These are phyloP conservation scores for Hirsutella thompsonii DNA, from an alignment of 2,329 filamentous ascomycete species.

Conservation along the genomic window DNA sequence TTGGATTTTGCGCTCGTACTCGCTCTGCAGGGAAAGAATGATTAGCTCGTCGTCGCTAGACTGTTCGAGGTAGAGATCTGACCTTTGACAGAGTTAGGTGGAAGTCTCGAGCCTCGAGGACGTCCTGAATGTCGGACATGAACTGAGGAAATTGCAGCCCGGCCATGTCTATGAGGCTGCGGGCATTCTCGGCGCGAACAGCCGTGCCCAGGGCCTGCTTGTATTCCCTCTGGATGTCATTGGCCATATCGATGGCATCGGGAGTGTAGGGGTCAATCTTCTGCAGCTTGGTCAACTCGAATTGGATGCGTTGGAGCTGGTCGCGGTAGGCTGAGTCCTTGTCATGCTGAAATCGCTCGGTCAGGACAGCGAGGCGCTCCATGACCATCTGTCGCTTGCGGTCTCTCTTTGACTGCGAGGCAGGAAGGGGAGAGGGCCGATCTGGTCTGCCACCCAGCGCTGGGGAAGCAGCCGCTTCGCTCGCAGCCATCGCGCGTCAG, in stretches of 20 bases:
- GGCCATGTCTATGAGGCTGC: conserved; percentile 57
- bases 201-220: conserved; percentile 29
- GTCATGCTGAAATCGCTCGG: conserved; percentile 66
- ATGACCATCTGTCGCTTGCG: conserved; percentile 74
- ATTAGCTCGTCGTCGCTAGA: no score
- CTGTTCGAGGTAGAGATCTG: no score
- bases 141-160: conserved; percentile 80
- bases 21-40: conserved; percentile 29
- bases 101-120: conserved; percentile 77
- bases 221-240: conserved; percentile 45
- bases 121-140: conserved; percentile 73
- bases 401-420: conserved; percentile 68
- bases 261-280: conserved; percentile 70
- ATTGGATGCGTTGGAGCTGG: conserved; percentile 82
- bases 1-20: conserved; percentile 48
- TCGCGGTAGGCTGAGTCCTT: conserved; percentile 76
- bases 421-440: conserved; percentile 21
- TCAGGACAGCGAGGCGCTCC: conserved; percentile 65
- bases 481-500: conserved; percentile 23
- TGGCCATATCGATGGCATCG: conserved; percentile 59
- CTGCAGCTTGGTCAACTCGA: conserved; percentile 76
- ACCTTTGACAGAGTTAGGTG: conserved; percentile 74
- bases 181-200: conserved; percentile 26
- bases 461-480: conserved; percentile 20
- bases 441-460: conserved; percentile 20